A percentile compares a stretch with the other conserved stretches of the same genome.
phyloP scores from a whole-genome alignment of 2,329 filamentous ascomycete genomes.

The Phyllosticta citrichinensis region DNA sequence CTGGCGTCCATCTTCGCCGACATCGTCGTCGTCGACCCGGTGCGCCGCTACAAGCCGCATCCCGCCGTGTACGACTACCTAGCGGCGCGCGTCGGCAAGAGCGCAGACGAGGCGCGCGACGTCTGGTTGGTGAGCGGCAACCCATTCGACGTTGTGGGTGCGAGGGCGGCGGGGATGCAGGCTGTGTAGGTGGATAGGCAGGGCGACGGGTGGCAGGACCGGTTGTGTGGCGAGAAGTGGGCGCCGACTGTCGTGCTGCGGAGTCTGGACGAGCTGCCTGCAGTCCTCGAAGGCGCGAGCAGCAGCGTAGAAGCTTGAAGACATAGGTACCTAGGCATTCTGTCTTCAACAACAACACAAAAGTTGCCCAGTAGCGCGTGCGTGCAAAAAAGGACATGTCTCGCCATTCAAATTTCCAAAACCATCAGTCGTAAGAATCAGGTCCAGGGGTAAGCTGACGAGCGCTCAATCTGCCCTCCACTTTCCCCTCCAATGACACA shows the following conservation, averaged over 20 bases:
- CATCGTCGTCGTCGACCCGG: conserved; percentile 52
- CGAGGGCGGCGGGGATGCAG: conserved; percentile 49
- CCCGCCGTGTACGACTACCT: conserved; percentile 53
- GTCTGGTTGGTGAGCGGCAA: conserved; percentile 65
- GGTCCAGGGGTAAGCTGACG: conserved; percentile 51
- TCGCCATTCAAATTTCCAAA: conserved; percentile 35
- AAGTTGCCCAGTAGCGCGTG: no score
- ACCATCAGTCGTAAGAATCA: conserved; percentile 27
- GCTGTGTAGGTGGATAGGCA: conserved; percentile 58
- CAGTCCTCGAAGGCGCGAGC: conserved; percentile 19
- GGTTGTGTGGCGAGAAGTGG: conserved; percentile 36
- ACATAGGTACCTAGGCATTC: no score
- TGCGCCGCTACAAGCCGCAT: conserved; percentile 55
- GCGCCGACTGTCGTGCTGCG: conserved; percentile 43
- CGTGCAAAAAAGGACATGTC: conserved; percentile 1
- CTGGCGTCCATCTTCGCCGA: conserved; percentile 19
- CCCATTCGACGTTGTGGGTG: conserved; percentile 62
- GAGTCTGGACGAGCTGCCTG: conserved; percentile 49
- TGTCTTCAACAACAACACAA: no score
- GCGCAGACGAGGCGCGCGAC: conserved; percentile 30
- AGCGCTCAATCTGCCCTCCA: conserved; percentile 50
- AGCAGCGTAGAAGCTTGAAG: neutral
- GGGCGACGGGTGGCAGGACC: conserved; percentile 56
- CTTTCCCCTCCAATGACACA: conserved; percentile 59
- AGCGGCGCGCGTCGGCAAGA: conserved; percentile 39